Base-by-base conservation (phyloP, 2,329 filamentous ascomycete species). In the Aspergillus eucalypticola region DNA sequence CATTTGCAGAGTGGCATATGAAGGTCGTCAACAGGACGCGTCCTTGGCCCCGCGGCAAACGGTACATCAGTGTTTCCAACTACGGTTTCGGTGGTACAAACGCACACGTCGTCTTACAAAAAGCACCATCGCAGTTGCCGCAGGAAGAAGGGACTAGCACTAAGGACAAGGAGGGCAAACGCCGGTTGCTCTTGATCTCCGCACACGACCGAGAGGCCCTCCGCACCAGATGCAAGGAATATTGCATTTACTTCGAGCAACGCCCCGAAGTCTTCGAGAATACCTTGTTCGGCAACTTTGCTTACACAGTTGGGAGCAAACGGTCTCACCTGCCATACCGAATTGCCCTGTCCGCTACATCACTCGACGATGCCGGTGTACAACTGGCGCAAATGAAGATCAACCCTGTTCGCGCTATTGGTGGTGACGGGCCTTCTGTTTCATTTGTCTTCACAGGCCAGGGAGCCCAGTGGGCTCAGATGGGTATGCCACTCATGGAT, bases 361-460 rank as follows among this genome's bases (percentile, higher is more conserved):
- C 32, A 5, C 32, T 35, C 32, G 32, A 35, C 1, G 32, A 32
- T 54, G 60, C 6, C 55, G 63, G 32, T 54, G 56, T 2, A 27
- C 21, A 44, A 44, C n/a, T 44, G 41, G 41, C 41, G 3, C 41
- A 44, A n/a, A 44, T 23, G 41, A 44, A 23, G 17, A 19, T 44
- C 13, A 44, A 54, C 21, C 46, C 39, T 32, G 23, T 41, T 8
- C 17, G 35, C 19, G 29, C 51, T 54, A 35, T 38, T 5, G 17
- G 44, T 2, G 58, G 61, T 6, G 21, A 39, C 17, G 60, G 60
- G 3, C 48, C 76, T 15, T 68, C 64, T 8, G 76, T 75, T 55
- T 66, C 39, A 21, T 42, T 42, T 15, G n/a, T 76, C 17, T 76
- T 77, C 57, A 76, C 75, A 2, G 75, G 75, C 0, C 75, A 77